Conservation (phyloP, 2,329 filamentous ascomycete genomes). For the Didymella exigua region DNA sequence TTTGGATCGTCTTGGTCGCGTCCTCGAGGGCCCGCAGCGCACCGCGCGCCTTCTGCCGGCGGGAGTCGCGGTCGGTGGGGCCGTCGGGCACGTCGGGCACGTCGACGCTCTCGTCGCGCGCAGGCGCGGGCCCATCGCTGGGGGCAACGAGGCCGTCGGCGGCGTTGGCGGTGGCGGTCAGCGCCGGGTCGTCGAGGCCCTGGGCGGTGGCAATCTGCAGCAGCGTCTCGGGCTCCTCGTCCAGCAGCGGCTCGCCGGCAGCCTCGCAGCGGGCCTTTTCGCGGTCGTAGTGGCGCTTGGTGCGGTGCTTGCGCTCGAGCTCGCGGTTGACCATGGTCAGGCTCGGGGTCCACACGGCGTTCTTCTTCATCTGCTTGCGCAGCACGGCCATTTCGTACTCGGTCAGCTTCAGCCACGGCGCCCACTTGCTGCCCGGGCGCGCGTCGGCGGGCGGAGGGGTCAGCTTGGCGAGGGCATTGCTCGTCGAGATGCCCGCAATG, state of each 20-base stretch:
- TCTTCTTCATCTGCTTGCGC: conserved; percentile 89
- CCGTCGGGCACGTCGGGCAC: conserved; percentile 79
- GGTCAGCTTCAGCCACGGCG: conserved; percentile 68
- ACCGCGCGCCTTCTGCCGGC: conserved; percentile 56
- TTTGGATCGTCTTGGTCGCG: conserved; percentile 40
- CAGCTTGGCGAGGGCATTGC: conserved; percentile 64
- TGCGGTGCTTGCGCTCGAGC: conserved; percentile 71
- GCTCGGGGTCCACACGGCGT: conserved; percentile 81
- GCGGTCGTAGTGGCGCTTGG: conserved; percentile 53
- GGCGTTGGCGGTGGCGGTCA: conserved; percentile 20
- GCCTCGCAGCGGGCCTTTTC: conserved; percentile 65
- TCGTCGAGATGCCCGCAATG: conserved; percentile 64
- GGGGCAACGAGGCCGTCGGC: conserved; percentile 15
- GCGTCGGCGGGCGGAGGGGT: conserved; percentile 66
- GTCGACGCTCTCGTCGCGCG: conserved; percentile 65
- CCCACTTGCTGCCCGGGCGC: conserved; percentile 63
- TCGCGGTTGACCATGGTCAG: conserved; percentile 85
- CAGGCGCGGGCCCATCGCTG: conserved; percentile 12
- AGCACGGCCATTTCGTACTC: conserved; percentile 73
- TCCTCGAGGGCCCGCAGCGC: conserved; percentile 47
- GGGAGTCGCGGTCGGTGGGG: conserved; percentile 70
- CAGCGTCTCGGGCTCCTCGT: conserved; percentile 53
- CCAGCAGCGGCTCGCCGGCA: conserved; percentile 68
- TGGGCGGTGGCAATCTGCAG: conserved; percentile 30
- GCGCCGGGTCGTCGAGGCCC: conserved; percentile 22